Evolutionary conservation across 164 flowering plant genomes (phyloP).

Genomic region (Nymphaea thermarum): DNA sequence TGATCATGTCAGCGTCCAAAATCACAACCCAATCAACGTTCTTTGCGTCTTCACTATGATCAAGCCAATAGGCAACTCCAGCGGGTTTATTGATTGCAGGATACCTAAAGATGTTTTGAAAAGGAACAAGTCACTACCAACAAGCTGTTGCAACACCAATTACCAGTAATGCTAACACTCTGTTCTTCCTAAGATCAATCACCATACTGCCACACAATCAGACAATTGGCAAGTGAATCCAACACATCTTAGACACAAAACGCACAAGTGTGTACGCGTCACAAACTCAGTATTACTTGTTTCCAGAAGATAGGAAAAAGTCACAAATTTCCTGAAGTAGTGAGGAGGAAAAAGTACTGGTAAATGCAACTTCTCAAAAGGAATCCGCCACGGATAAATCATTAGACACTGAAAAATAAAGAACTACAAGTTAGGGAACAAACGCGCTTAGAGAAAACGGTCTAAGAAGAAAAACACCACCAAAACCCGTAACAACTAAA

Average conservation of each 20-base stretch:
- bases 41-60: constrained; percentile 78
- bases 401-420: no score
- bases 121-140: background rate
- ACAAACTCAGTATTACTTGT: no score
- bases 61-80: constrained; percentile 89
- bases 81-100: constrained; percentile 99
- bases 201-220: background rate
- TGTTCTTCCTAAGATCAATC: background rate
- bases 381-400: no score
- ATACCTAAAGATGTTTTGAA: constrained; percentile 43
- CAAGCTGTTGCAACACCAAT: background rate
- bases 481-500: no score
- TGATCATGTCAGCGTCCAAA: constrained; percentile 91
- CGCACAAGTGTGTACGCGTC: no score
- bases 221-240: background rate
- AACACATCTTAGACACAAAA: background rate
- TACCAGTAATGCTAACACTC: background rate
- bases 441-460: no score
- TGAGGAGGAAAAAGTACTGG: no score
- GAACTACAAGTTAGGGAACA: no score
- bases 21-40: constrained; percentile 98
- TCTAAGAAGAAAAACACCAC: no score
- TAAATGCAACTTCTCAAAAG: no score
- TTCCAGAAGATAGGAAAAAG: no score
- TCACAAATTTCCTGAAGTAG: no score